These are phyloP conservation scores for Solanum chacoense DNA, from an alignment of 305 asterid species.

Conservation along the genomic window DNA sequence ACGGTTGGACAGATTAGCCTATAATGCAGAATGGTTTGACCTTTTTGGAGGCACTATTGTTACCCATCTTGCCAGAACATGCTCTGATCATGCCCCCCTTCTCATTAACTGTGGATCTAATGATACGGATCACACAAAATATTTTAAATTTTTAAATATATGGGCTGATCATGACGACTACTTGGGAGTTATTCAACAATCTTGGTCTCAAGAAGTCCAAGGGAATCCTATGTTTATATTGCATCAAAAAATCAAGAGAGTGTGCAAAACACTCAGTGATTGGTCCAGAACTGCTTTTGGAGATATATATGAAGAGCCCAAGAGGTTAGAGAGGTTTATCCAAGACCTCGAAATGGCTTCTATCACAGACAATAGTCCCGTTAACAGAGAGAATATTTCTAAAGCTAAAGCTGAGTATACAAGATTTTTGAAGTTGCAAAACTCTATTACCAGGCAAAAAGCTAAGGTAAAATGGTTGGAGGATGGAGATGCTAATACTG, in stretches of 20 bases:
- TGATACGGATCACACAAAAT: not conserved
- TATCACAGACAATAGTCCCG: not conserved
- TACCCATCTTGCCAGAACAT: not conserved
- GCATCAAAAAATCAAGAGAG: not conserved
- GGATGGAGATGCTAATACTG: not conserved
- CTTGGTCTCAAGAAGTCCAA: not conserved
- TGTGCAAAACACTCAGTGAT: not conserved
- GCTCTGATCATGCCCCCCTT: not conserved
- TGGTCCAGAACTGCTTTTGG: not conserved
- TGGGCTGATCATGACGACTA: too few relatives aligned
- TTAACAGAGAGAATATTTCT: not conserved
- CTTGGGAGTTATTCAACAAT: not conserved
- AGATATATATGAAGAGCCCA: not conserved
- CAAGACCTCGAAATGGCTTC: not conserved
- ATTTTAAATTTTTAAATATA: too few relatives aligned
- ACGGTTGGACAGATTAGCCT: not conserved
- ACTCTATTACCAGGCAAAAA: not conserved
- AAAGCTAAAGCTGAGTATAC: not conserved
- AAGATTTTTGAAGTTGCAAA: not conserved
- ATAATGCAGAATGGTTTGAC: not conserved
- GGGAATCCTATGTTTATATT: not conserved
- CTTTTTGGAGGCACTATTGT: not conserved
- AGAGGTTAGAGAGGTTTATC: not conserved
- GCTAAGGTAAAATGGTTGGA: not conserved
- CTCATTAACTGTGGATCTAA: not conserved